These are phyloP conservation scores for Ocimum tenuiflorum DNA, from an alignment of 257 asterid species.

Conservation along the genomic window DNA sequence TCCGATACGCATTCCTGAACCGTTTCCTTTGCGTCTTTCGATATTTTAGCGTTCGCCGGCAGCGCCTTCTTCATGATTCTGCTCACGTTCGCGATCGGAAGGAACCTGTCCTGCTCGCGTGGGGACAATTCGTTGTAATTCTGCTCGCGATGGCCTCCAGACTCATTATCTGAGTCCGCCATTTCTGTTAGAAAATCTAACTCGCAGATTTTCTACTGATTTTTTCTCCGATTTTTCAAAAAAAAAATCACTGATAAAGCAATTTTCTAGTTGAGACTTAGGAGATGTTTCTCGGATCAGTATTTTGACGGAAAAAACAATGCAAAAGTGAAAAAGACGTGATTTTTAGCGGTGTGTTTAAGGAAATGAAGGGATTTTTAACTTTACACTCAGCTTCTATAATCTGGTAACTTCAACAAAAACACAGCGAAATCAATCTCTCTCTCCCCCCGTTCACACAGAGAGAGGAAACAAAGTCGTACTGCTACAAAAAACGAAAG, in stretches of 20 bases:
- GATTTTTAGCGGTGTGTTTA: neutral
- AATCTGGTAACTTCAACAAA: neutral
- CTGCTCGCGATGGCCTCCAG: conserved; percentile 58
- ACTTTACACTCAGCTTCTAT: neutral
- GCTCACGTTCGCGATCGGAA: conserved; percentile 66
- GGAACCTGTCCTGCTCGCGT: conserved; percentile 60
- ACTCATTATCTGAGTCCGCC: conserved; percentile 88
- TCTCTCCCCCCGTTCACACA: neutral
- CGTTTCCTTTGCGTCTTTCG: conserved; percentile 62
- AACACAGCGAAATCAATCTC: no score
- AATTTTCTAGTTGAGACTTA: neutral
- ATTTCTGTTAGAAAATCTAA: conserved; percentile 11
- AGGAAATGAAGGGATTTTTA: neutral
- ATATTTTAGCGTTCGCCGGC: conserved; percentile 66
- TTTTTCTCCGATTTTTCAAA: neutral
- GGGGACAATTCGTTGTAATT: conserved; percentile 36
- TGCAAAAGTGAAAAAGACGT: neutral
- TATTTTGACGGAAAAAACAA: neutral
- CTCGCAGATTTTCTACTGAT: neutral
- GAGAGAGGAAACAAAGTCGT: neutral
- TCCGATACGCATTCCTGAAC: conserved; percentile 72
- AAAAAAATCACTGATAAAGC: neutral
- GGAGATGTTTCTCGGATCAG: neutral
- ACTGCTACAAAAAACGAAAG: neutral
- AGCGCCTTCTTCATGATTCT: conserved; percentile 59